These are phyloP conservation scores for Cordyceps javanica DNA, from an alignment of 2,329 filamentous ascomycete species.

Conservation along the genomic window DNA sequence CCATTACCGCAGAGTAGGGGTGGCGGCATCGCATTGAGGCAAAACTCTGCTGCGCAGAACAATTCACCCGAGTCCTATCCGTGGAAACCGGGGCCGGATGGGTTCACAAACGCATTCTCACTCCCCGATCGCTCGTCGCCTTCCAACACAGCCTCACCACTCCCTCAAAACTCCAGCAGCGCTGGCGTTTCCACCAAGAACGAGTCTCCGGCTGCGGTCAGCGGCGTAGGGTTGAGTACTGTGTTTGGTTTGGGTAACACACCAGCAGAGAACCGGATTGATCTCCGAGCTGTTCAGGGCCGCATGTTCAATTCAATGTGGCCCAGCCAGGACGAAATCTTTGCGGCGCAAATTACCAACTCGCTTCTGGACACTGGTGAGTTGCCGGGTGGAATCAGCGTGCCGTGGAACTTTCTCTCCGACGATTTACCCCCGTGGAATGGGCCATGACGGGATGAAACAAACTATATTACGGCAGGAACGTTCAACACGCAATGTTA, in stretches of 20 bases:
- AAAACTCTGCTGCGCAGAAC: neutral
- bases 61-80: slow-evolving; percentile 12
- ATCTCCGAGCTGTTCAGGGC: slow-evolving; percentile 28
- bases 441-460: neutral
- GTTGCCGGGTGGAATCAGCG: slow-evolving; percentile 19
- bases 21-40: neutral
- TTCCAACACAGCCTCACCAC: slow-evolving; percentile 26
- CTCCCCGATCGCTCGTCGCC: slow-evolving; percentile 29
- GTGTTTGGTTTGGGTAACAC: slow-evolving; percentile 26
- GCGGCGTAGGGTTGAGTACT: neutral
- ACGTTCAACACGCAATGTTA: neutral
- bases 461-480: neutral
- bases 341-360: slow-evolving; percentile 25
- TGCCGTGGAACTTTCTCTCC: slow-evolving; percentile 25
- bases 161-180: slow-evolving; percentile 17
- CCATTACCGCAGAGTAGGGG: slow-evolving; percentile 16
- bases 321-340: slow-evolving; percentile 24
- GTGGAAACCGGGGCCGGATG: slow-evolving; percentile 24
- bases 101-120: neutral
- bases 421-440: slow-evolving; percentile 17
- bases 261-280: slow-evolving; percentile 29
- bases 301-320: slow-evolving; percentile 25
- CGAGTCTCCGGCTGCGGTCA: slow-evolving; percentile 20
- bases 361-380: slow-evolving; percentile 18
- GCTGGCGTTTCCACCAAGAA: slow-evolving; percentile 22